Conservation (phyloP, 352 stramenopile genomes). For the Phytophthora pseudosyringae region DNA sequence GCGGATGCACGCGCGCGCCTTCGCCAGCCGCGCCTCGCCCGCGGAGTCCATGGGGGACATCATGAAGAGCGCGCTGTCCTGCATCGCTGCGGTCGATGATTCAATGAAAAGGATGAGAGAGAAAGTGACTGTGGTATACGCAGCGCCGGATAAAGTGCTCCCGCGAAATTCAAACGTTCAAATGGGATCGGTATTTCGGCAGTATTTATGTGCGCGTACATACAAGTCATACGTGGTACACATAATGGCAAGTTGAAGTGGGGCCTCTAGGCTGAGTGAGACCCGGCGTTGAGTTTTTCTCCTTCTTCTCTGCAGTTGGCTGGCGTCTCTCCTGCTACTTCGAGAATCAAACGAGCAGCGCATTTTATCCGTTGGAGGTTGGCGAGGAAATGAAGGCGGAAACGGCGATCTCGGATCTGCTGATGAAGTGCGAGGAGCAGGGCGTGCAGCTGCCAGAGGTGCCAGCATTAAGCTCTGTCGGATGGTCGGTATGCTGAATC, state of each 20-base stretch:
- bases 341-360: not conserved
- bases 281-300: conserved; percentile 11
- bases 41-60: conserved; percentile 58
- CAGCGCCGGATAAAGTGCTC: not conserved
- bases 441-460: conserved; percentile 52
- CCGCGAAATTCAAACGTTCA: conserved; percentile 38
- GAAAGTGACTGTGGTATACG: not conserved
- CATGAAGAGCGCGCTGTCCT: conserved; percentile 37
- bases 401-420: conserved; percentile 59
- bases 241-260: conserved; percentile 37
- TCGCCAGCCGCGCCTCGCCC: conserved; percentile 46
- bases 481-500: not conserved
- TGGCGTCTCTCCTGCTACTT: not conserved
- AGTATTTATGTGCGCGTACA: conserved; percentile 4
- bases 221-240: conserved; percentile 9
- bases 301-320: conserved; percentile 15
- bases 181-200: conserved; percentile 12
- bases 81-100: conserved; percentile 9
- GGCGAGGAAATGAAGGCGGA: conserved; percentile 55
- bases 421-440: conserved; percentile 70
- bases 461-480: not conserved
- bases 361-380: not conserved
- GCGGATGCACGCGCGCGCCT: conserved; percentile 53
- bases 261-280: not conserved
- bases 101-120: not conserved